Base-by-base conservation (phyloP, 208 protist species). In the Zelonia costaricensis region DNA sequence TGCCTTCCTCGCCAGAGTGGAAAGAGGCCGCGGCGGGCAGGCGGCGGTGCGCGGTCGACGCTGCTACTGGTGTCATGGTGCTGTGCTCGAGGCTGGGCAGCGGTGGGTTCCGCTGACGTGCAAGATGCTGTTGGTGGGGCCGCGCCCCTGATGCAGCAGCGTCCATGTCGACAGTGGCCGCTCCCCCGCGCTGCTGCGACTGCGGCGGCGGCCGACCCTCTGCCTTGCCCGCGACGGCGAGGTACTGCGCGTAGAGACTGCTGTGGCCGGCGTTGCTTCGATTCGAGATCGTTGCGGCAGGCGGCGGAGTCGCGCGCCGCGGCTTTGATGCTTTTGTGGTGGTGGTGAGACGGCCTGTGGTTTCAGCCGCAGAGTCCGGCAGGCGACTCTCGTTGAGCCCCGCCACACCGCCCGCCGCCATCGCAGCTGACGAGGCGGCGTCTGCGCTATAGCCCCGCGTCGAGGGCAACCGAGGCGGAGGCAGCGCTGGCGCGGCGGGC, bases 181-280 rank as follows among this genome's bases (percentile, higher is more conserved):
- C 15, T 42, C 36, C 36, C 36, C 15, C 10, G 36, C 15, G 36
- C 36, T 9, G 36, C 36, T 15, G 36, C 36, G 36, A 42, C 15
- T 16, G 10, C 15, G 36, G 36, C 15, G 36, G 36, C 36, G 36
- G 15, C 15, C 36, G 36, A 15, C 36, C 36, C 9, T 9, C 36
- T 16, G 36, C 36, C 36, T 9, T 42, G 23, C 36, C 59, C 9
- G 54, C 61, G 10, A 73, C n/a, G 0, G 72, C 57, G n/a, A 78
- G 66, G 38, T 83, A 79, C 45, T 75, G 71, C 9, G 71, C 60
- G 23, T 83, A 79, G 38, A 78, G 53, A 48, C 52, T 52, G 52
- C 56, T 64, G 15, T 20, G 58, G 8, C 56, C 22, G 44, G 27
- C 15, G 30, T 38, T 55, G 10, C 15, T 28, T 48, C 33, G 12